Conservation (phyloP, 495 filamentous ascomycete species). For the Aspergillus baeticus region DNA sequence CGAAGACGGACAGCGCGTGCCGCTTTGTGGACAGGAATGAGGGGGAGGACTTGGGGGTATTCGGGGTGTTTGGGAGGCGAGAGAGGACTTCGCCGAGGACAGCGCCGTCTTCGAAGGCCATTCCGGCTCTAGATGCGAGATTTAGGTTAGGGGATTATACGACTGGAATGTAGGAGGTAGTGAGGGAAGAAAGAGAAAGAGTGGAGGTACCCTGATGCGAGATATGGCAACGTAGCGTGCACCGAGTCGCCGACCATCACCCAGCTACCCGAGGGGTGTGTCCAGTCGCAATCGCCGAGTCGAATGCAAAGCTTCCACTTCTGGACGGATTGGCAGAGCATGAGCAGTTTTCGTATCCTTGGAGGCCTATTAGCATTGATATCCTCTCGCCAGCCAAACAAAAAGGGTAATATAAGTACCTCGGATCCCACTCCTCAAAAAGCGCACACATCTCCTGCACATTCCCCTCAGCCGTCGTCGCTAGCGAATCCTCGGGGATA, state of each 20-base stretch:
- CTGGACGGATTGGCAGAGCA: constrained; percentile 49
- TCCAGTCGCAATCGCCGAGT: constrained; percentile 53
- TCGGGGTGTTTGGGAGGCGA: constrained; percentile 28
- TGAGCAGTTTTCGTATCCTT: constrained; percentile 36
- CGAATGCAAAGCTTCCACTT: constrained; percentile 67
- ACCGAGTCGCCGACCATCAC: constrained; percentile 62
- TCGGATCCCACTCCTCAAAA: constrained; percentile 59
- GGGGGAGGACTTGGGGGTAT: constrained; percentile 24
- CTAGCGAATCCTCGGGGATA: constrained; percentile 51
- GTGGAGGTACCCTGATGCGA: no score
- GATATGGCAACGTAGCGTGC: constrained; percentile 60
- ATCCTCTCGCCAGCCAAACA: no score
- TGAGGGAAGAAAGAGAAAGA: not conserved
- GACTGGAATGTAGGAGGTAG: not conserved
- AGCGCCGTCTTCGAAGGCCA: constrained; percentile 50
- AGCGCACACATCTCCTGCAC: constrained; percentile 65
- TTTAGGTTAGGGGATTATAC: not conserved
- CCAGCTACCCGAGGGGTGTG: constrained; percentile 52
- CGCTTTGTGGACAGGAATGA: constrained; percentile 30
- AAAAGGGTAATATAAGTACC: constrained; percentile 28
- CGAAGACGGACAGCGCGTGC: constrained; percentile 43
- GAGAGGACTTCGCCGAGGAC: constrained; percentile 49
- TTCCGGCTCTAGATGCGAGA: constrained; percentile 35
- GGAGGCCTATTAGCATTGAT: no score
- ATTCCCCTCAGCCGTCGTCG: constrained; percentile 50